These are phyloP conservation scores for Coemansia sp. DNA, from an alignment of 192 early-diverging fungal species.

Conservation along the genomic window DNA sequence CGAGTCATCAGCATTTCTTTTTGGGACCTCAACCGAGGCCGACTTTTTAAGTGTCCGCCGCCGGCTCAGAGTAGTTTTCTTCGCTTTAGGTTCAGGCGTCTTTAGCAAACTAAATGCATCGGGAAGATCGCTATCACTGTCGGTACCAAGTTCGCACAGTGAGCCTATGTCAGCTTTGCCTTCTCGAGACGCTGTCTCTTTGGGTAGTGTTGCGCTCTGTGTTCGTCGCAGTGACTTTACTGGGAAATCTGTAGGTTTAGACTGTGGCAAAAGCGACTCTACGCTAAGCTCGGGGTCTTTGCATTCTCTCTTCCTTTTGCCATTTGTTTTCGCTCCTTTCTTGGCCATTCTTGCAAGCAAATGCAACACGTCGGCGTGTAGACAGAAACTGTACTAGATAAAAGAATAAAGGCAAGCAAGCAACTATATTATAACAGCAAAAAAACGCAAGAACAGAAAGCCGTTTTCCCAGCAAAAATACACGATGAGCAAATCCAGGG, in stretches of 20 bases:
- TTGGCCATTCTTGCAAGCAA: neutral
- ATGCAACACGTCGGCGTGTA: neutral
- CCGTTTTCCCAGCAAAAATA: neutral
- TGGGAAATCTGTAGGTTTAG: neutral
- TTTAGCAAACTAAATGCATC: constrained; percentile 39
- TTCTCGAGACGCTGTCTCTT: neutral
- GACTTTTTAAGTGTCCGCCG: constrained; percentile 21
- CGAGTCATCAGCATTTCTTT: constrained; percentile 11
- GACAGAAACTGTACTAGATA: neutral
- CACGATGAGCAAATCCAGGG: neutral
- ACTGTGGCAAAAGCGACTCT: neutral
- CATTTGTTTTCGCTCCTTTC: neutral
- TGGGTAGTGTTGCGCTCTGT: constrained; percentile 21
- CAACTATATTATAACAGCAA: neutral
- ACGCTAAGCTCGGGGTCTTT: neutral
- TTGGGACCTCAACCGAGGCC: constrained; percentile 23
- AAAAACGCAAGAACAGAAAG: neutral
- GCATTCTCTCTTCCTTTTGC: constrained; percentile 1
- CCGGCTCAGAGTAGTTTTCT: neutral
- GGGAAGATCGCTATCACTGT: constrained; percentile 49
- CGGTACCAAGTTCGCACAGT: neutral
- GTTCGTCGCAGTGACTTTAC: constrained; percentile 18
- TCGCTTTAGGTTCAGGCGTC: constrained; percentile 5
- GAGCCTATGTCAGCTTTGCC: neutral
- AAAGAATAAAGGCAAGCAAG: neutral